Base-by-base conservation (phyloP, 208 protist genomes). In the Trypanosoma lewisi region DNA sequence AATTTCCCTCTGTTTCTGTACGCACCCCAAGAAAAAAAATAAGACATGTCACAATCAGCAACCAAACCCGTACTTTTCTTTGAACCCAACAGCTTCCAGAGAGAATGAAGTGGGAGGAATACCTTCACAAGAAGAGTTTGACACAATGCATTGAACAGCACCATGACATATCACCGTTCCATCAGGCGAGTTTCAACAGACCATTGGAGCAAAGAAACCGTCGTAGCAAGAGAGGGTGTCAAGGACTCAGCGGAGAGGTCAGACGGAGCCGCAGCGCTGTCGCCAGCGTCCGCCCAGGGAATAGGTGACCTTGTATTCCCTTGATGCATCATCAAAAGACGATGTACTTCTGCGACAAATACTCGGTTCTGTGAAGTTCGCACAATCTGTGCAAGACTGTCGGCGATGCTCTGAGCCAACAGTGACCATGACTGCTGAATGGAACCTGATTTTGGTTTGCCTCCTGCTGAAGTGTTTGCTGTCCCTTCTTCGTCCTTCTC, bases 281-380 rank as follows among this genome's bases (percentile, higher is more conserved):
- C 42, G 7, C 16, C 16, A 21, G 16, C 42, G 23, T 47, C 16
- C 4, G 2, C n/a, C 0, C 42, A 47, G 1, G 42, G 1, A 47
- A 19, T 9, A 14, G 1, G 42, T n/a, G 42, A 8, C 42, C 23
- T 47, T 19, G n/a, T 7, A 31, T 53, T 36, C 44, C 17, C 33
- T 42, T 54, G 39, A 9, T 30, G 45, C 19, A 37, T 54, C 11
- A 73, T 77, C 14, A 93, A 67, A n/a, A 89, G 51, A 12, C 78
- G 74, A 66, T 78, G 75, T 28, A 83, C 87, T 21, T 87, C 83
- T 0, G 31, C 57, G 25, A 78, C 69, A 59, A 93, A 93, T 11
- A 57, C 66, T 0, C 27, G 23, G 45, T 83, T 78, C 2, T 56
- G 30, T 1, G 87, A 93, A n/a, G 60, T 45, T n/a, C 74, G 60